Base-by-base conservation (phyloP, 805 yeast species). In the Starmerella bombi region DNA sequence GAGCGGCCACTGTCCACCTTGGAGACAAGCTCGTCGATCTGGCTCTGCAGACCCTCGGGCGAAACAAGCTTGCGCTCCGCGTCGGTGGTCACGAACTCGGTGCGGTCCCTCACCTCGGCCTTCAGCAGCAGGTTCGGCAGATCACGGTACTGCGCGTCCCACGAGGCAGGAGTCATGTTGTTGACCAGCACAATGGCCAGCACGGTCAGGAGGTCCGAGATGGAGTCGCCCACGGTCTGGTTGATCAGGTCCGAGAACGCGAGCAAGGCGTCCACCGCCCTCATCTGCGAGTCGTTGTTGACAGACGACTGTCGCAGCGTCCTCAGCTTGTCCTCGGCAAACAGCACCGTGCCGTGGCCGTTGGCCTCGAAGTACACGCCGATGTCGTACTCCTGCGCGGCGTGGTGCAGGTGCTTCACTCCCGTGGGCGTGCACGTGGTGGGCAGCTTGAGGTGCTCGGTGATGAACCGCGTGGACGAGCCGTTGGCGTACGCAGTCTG, bases 401-500 rank as follows among this genome's bases (percentile, higher is more conserved):
- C 93, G 55, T 88, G 96, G 58, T 91, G 98, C 48, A 91, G 66
- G 62, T 91, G 94, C 61, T 91, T 91, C 27, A 91, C 98, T 30
- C 98, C 98, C 2, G 98, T 91, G 32, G 94, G 79, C 0, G 97
- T 82, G 59, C 88, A 82, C 1, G 74, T 73, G 4, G 84, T 94
- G 1, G 94, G 94, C 12, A 83, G 61, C 39, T 72, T 66, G 51
- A 88, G 66, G 1, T 59, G 65, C 2, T 76, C 62, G 32, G 69
- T 67, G 22, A 88, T 65, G 55, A 74, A 88, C 28, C 70, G 63
- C 0, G 97, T 83, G 1, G 96, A 81, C 5, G 80, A 73, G 9
- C 98, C 98, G 58, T 91, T 91, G 37, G 98, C 98, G 56, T 91
- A 91, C 0, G 98, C 98, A 1, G 98, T 91, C 64, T 91, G 98